Evolutionary conservation across 179 eudicot species (phyloP).

Genomic region (Drosera spatulata): DNA sequence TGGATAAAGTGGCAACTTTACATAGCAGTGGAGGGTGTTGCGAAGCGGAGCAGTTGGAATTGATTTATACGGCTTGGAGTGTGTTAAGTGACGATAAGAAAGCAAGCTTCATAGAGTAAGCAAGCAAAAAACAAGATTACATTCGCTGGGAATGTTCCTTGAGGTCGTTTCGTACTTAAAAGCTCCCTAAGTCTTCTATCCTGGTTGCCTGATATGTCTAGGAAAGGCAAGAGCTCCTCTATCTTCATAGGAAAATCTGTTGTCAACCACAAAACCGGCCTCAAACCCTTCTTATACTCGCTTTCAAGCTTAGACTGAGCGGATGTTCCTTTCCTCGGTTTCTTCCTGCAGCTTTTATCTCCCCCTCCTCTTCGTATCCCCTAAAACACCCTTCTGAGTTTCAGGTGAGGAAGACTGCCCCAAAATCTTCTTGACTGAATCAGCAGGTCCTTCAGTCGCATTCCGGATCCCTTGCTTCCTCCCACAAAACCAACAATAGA

Average conservation of each 20-base stretch:
- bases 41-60: slow-evolving; percentile 28
- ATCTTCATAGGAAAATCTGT: slow-evolving; percentile 88
- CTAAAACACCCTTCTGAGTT: neutral
- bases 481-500: slow-evolving; percentile 68
- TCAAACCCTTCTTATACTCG: slow-evolving; percentile 63
- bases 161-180: slow-evolving; percentile 86
- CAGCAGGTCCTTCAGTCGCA: slow-evolving; percentile 48
- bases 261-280: slow-evolving; percentile 87
- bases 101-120: no score
- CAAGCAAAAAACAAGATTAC: no score
- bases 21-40: slow-evolving; percentile 4
- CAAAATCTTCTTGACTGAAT: slow-evolving; percentile 25
- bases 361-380: slow-evolving; percentile 15
- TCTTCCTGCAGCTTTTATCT: slow-evolving; percentile 23
- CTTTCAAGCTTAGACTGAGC: no score
- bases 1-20: slow-evolving; percentile 12
- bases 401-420: slow-evolving; percentile 21
- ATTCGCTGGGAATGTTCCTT: slow-evolving; percentile 95
- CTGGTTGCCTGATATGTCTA: slow-evolving; percentile 81
- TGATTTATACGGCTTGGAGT: slow-evolving; percentile 58
- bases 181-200: slow-evolving; percentile 90
- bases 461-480: slow-evolving; percentile 52
- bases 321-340: slow-evolving; percentile 41
- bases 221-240: slow-evolving; percentile 87
- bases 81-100: no score